A percentile compares a stretch with the other conserved stretches of the same genome.
These are phyloP conservation scores for Penicillium crystallinum DNA, from an alignment of 495 filamentous ascomycete species.

Conservation along the genomic window DNA sequence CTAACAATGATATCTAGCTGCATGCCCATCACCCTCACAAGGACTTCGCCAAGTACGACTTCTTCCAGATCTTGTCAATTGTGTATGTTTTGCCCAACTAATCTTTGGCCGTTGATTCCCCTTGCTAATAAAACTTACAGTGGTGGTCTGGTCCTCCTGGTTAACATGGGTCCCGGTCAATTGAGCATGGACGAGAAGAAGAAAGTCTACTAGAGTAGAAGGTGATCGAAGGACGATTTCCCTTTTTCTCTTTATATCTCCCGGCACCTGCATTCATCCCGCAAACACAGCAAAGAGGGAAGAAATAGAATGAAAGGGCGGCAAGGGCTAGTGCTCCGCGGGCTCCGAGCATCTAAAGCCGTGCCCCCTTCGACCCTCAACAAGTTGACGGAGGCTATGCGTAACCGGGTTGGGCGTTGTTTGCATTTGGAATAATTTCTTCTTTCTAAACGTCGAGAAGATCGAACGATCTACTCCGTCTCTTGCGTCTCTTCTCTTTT, in stretches of 20 bases:
- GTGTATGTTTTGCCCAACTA: slow-evolving; percentile 56
- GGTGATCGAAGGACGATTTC: not conserved
- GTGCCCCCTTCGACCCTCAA: not conserved
- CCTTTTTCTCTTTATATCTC: slow-evolving; percentile 15
- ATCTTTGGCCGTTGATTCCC: not conserved
- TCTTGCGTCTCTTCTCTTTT: not conserved
- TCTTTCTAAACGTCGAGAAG: not conserved
- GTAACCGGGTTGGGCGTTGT: not conserved
- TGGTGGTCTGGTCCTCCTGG: slow-evolving; percentile 86
- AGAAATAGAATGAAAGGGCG: not conserved
- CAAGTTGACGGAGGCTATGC: not conserved
- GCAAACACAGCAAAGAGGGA: slow-evolving; percentile 5
- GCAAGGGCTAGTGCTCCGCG: not conserved
- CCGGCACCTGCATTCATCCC: slow-evolving; percentile 1
- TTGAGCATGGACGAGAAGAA: slow-evolving; percentile 99
- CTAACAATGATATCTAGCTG: slow-evolving; percentile 55
- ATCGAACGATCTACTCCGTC: not conserved
- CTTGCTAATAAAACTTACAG: slow-evolving; percentile 33
- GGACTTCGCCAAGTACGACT: slow-evolving; percentile 99
- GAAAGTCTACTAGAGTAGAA: slow-evolving; percentile 81
- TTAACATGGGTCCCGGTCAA: slow-evolving; percentile 97
- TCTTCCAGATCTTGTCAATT: slow-evolving; percentile 99
- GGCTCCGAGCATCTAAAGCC: slow-evolving; percentile 1
- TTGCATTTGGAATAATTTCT: slow-evolving; percentile 5
- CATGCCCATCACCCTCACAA: slow-evolving; percentile 98